Evolutionary conservation across 139 green algal genomes (phyloP).

Genomic region (Coelastrella sp.): DNA sequence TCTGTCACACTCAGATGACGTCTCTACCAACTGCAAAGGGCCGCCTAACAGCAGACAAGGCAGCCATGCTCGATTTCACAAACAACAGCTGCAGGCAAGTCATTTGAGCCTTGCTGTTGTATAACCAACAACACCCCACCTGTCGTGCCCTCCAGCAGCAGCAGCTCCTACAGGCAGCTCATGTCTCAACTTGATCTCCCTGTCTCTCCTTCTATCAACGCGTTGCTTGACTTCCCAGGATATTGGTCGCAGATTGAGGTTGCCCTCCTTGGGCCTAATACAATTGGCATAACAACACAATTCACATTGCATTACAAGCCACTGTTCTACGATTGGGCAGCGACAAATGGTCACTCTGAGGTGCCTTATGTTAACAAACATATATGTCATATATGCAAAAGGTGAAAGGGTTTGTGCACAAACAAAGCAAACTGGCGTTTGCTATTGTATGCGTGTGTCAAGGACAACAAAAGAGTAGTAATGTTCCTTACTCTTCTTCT

Average conservation of each 20-base stretch:
- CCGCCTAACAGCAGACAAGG: background rate
- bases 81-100: too few relatives aligned
- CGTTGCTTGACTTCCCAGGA: conserved; percentile 14
- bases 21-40: too few relatives aligned
- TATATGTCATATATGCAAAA: too few relatives aligned
- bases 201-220: conserved; percentile 27
- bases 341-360: too few relatives aligned
- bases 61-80: background rate
- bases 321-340: too few relatives aligned
- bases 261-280: background rate
- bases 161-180: background rate
- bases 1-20: too few relatives aligned
- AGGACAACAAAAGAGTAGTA: too few relatives aligned
- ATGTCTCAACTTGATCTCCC: background rate
- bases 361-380: too few relatives aligned
- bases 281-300: background rate
- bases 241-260: conserved; percentile 1
- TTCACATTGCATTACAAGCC: background rate
- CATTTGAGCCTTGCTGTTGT: too few relatives aligned
- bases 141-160: conserved; percentile 15
- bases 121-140: background rate
- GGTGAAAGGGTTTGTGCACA: too few relatives aligned
- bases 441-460: too few relatives aligned
- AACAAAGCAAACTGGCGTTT: too few relatives aligned
- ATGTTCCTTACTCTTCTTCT: conserved; percentile 27